These are phyloP conservation scores for Fusarium ramigenum DNA, from an alignment of 2,329 filamentous ascomycete genomes.

Conservation along the genomic window DNA sequence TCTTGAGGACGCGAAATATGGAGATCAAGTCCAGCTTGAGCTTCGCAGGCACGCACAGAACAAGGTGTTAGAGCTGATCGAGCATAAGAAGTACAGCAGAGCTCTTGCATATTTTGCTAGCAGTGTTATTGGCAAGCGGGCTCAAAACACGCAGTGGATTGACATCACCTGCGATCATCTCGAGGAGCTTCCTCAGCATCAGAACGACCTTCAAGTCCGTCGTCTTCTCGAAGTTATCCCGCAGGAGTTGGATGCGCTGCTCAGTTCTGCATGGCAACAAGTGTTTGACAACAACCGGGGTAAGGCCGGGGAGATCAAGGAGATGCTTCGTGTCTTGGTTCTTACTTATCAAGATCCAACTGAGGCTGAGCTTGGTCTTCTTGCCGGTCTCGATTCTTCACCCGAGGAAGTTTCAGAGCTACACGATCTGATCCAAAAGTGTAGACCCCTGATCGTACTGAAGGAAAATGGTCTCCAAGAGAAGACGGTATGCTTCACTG, in stretches of 20 bases:
- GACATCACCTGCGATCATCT: slow-evolving; percentile 55
- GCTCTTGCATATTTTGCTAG: slow-evolving; percentile 54
- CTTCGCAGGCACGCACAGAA: slow-evolving; percentile 45
- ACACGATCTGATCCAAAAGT: slow-evolving; percentile 48
- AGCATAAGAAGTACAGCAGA: slow-evolving; percentile 52
- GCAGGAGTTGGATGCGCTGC: slow-evolving; percentile 50
- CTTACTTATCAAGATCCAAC: slow-evolving; percentile 54
- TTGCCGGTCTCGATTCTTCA: slow-evolving; percentile 47
- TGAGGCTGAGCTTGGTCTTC: slow-evolving; percentile 49
- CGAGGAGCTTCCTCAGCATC: slow-evolving; percentile 49
- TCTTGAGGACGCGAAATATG: slow-evolving; percentile 32
- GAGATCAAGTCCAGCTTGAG: slow-evolving; percentile 31
- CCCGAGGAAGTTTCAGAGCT: slow-evolving; percentile 48
- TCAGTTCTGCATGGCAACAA: slow-evolving; percentile 51
- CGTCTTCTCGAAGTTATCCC: slow-evolving; percentile 52
- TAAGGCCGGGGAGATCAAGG: slow-evolving; percentile 52
- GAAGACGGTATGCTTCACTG: slow-evolving; percentile 15
- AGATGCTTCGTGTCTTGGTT: slow-evolving; percentile 53
- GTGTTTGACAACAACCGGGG: slow-evolving; percentile 47
- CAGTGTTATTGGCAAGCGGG: slow-evolving; percentile 53
- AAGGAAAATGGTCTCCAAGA: slow-evolving; percentile 31
- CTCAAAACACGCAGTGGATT: slow-evolving; percentile 56
- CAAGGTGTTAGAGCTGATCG: slow-evolving; percentile 47
- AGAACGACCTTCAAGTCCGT: slow-evolving; percentile 52
- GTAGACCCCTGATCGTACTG: slow-evolving; percentile 49